phyloP scores from a whole-genome alignment of 768 basidiomycete species.

The Rubroboletus satanas region DNA sequence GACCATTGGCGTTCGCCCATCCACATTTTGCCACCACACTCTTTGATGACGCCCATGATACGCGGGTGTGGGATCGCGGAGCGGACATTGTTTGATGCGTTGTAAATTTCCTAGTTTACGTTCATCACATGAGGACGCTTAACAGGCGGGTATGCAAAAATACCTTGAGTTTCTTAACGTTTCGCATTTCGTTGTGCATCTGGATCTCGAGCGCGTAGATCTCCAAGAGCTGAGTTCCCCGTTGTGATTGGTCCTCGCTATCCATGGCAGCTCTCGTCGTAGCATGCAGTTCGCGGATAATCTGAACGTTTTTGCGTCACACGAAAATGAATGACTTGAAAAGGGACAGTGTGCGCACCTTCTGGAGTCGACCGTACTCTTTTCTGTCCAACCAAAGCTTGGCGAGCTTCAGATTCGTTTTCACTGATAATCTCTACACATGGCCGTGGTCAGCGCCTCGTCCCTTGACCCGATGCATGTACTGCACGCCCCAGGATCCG shows the following conservation, averaged over 20 bases:
- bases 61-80: conserved; percentile 97
- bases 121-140: background rate
- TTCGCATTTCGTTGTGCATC: conserved; percentile 97
- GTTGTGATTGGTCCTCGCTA: conserved; percentile 82
- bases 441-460: background rate
- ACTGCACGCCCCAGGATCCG: background rate
- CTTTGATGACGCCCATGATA: conserved; percentile 98
- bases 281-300: conserved; percentile 71
- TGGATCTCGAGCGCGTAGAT: conserved; percentile 98
- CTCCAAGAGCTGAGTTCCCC: conserved; percentile 91
- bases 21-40: conserved; percentile 99
- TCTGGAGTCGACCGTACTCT: conserved; percentile 80
- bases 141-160: background rate
- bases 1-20: conserved; percentile 99
- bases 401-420: conserved; percentile 95
- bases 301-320: conserved; percentile 36
- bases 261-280: conserved; percentile 60
- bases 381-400: conserved; percentile 96
- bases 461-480: background rate
- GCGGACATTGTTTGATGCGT: conserved; percentile 86
- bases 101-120: conserved; percentile 87
- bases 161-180: conserved; percentile 95
- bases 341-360: conserved; percentile 42
- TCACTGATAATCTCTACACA: conserved; percentile 79
- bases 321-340: background rate